These are phyloP conservation scores for Hortiboletus flavorubellus DNA, from an alignment of 768 basidiomycete species.

Conservation along the genomic window DNA sequence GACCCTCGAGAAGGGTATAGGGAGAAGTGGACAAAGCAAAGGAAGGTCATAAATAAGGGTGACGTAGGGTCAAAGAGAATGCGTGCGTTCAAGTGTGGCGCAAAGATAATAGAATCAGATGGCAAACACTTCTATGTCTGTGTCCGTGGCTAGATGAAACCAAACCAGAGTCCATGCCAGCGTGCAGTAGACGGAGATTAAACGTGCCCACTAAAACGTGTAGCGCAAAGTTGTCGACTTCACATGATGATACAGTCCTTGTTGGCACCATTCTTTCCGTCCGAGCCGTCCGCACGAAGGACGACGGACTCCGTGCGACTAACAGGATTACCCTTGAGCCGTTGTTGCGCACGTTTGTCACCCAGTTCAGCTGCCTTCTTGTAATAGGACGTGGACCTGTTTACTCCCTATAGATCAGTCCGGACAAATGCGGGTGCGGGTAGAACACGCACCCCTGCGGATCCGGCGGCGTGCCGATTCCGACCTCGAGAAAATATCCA, in stretches of 20 bases:
- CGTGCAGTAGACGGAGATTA: conserved; percentile 11
- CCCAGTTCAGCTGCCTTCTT: conserved; percentile 88
- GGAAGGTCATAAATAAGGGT: conserved; percentile 1
- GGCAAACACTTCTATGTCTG: conserved; percentile 3
- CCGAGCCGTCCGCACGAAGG: conserved; percentile 48
- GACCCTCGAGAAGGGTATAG: not conserved
- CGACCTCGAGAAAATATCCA: conserved; percentile 96
- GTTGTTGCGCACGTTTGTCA: conserved; percentile 89
- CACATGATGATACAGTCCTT: conserved; percentile 91
- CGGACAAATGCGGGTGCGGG: conserved; percentile 1
- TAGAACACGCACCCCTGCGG: conserved; percentile 55
- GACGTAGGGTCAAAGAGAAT: not conserved
- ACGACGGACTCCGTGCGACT: conserved; percentile 63
- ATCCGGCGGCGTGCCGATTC: conserved; percentile 74
- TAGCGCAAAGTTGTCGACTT: conserved; percentile 13
- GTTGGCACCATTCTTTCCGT: conserved; percentile 50
- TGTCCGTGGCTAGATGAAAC: conserved; percentile 20
- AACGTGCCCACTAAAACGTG: conserved; percentile 5
- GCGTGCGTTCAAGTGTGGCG: conserved; percentile 6
- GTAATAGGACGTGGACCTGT: conserved; percentile 76
- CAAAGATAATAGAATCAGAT: conserved; percentile 9
- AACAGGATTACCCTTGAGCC: conserved; percentile 61
- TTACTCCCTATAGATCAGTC: not conserved
- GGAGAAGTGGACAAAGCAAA: conserved; percentile 8
- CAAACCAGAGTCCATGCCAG: conserved; percentile 4